Percentiles rank a stretch among this genome's conserved stretches.
These are phyloP conservation scores for Ganoderma lingzhi DNA, from an alignment of 1,284 basidiomycete genomes.

Conservation along the genomic window DNA sequence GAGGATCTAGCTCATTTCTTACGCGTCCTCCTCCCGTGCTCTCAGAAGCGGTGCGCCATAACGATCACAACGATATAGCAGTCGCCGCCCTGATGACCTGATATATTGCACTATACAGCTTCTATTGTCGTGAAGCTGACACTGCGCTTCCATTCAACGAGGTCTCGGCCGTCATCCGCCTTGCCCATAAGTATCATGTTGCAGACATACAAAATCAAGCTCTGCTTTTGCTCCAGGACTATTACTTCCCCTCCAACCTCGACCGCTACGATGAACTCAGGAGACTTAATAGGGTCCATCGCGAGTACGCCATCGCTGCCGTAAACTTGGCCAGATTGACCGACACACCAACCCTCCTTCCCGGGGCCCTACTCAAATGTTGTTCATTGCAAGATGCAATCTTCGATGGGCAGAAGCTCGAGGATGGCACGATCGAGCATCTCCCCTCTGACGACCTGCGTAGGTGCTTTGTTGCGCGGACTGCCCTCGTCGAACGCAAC, in stretches of 20 bases:
- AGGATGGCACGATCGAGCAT: slow-evolving; percentile 11
- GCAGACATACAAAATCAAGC: background rate
- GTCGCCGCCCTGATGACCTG: background rate
- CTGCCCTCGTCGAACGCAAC: background rate
- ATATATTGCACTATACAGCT: background rate
- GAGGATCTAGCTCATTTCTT: slow-evolving; percentile 19
- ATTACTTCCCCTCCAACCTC: background rate
- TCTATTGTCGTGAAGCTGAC: background rate
- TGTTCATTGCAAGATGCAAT: slow-evolving; percentile 1
- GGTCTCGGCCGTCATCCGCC: slow-evolving; percentile 4
- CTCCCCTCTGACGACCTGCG: slow-evolving; percentile 13
- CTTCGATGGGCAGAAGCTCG: slow-evolving; percentile 4
- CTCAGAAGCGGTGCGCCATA: background rate
- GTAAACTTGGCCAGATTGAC: slow-evolving; percentile 18
- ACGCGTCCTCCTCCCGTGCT: slow-evolving; percentile 4
- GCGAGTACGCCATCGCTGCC: slow-evolving; percentile 5
- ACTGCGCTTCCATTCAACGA: background rate
- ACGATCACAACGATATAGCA: background rate
- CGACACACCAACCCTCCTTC: slow-evolving; percentile 9
- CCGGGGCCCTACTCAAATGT: slow-evolving; percentile 15
- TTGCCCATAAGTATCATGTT: slow-evolving; percentile 4
- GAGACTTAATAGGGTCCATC: background rate
- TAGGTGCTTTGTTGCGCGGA: slow-evolving; percentile 3
- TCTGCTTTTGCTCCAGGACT: background rate
- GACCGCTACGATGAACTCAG: background rate